Percentiles rank a stretch among this genome's conserved stretches.
These are phyloP conservation scores for Xerocomus cyaneibrunnescens DNA, from an alignment of 1,284 basidiomycete genomes.

Conservation along the genomic window DNA sequence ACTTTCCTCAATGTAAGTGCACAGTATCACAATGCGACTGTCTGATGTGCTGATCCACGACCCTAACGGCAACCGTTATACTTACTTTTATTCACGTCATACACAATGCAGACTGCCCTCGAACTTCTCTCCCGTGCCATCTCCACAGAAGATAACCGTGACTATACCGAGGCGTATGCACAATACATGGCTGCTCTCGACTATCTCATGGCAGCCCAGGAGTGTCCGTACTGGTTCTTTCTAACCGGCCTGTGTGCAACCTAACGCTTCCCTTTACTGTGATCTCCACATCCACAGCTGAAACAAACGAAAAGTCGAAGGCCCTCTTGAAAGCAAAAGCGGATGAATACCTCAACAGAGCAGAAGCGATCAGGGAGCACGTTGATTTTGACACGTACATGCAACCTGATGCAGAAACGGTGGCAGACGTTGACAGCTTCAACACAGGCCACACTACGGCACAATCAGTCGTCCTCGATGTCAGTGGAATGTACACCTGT, in stretches of 20 bases:
- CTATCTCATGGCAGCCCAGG: slow-evolving; percentile 91
- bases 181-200: slow-evolving; percentile 92
- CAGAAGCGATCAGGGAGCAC: slow-evolving; percentile 89
- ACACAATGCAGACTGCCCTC: slow-evolving; percentile 14
- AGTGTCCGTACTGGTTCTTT: slow-evolving; percentile 39
- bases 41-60: no score
- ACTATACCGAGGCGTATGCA: slow-evolving; percentile 95
- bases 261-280: no score
- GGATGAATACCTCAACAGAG: slow-evolving; percentile 87
- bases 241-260: no score
- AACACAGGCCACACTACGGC: background rate
- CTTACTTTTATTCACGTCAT: no score
- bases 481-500: slow-evolving; percentile 6
- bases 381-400: slow-evolving; percentile 44
- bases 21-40: no score
- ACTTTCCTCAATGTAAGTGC: slow-evolving; percentile 7
- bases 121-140: slow-evolving; percentile 31
- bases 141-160: slow-evolving; percentile 76
- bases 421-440: background rate
- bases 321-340: slow-evolving; percentile 85
- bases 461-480: slow-evolving; percentile 23
- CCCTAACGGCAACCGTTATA: no score
- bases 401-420: background rate
- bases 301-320: slow-evolving; percentile 61
- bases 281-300: slow-evolving; percentile 4